A percentile compares a stretch with the other conserved stretches of the same genome.
These are phyloP conservation scores for Cocos nucifera DNA, from an alignment of 176 grass and related monocot genomes.

Conservation along the genomic window DNA sequence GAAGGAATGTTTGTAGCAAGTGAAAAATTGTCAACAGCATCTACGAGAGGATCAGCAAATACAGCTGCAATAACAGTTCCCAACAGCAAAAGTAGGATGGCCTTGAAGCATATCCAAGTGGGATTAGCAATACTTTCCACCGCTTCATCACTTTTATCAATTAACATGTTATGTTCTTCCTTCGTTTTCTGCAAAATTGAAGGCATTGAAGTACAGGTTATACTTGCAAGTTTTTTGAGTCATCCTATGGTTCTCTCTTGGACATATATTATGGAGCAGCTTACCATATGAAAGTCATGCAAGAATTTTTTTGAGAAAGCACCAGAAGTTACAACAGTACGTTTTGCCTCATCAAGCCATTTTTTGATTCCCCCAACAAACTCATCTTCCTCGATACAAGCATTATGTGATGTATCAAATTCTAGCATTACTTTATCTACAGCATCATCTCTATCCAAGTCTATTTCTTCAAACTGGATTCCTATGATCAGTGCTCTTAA, in stretches of 20 bases:
- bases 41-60: slow-evolving; percentile 88
- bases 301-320: slow-evolving; percentile 44
- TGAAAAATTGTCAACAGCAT: slow-evolving; percentile 90
- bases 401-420: slow-evolving; percentile 51
- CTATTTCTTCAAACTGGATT: slow-evolving; percentile 47
- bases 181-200: slow-evolving; percentile 51
- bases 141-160: slow-evolving; percentile 52
- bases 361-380: slow-evolving; percentile 52
- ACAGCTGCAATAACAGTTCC: slow-evolving; percentile 61
- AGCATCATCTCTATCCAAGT: slow-evolving; percentile 40
- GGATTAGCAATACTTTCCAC: slow-evolving; percentile 59
- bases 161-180: slow-evolving; percentile 44
- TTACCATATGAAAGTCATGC: slow-evolving; percentile 48
- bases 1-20: slow-evolving; percentile 67
- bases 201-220: not conserved
- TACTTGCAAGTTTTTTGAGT: too few relatives aligned
- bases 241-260: too few relatives aligned
- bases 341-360: slow-evolving; percentile 58
- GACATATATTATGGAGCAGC: not conserved
- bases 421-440: slow-evolving; percentile 54
- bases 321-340: slow-evolving; percentile 16
- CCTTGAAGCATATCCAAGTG: slow-evolving; percentile 49
- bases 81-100: slow-evolving; percentile 46
- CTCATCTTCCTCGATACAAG: slow-evolving; percentile 46
- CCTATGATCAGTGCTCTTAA: slow-evolving; percentile 66